A percentile compares a stretch with the other conserved stretches of the same genome.
These are phyloP conservation scores for Geotrichum citri-aurantii DNA, from an alignment of 1,139 yeast genomes.

Conservation along the genomic window DNA sequence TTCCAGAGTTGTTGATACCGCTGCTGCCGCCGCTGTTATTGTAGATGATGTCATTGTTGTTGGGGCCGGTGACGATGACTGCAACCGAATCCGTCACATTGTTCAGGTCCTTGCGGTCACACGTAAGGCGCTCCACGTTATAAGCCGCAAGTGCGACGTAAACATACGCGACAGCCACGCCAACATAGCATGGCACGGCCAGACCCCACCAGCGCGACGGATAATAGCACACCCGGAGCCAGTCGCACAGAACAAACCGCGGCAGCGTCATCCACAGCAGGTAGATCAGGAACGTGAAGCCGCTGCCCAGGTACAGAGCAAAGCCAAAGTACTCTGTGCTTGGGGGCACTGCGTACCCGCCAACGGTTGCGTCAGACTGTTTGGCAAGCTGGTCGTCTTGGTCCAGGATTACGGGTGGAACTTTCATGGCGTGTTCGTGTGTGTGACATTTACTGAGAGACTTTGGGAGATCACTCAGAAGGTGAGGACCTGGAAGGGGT, in stretches of 20 bases:
- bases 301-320: conserved; percentile 61
- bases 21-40: background rate
- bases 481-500: background rate
- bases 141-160: conserved; percentile 67
- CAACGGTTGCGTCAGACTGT: conserved; percentile 70
- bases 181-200: conserved; percentile 62
- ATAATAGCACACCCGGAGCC: conserved; percentile 58
- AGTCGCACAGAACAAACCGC: conserved; percentile 42
- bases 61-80: conserved; percentile 39
- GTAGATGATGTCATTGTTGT: background rate
- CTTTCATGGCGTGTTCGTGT: background rate
- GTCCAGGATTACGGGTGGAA: background rate
- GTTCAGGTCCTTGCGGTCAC: conserved; percentile 51
- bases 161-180: conserved; percentile 64
- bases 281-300: conserved; percentile 49
- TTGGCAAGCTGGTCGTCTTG: conserved; percentile 41
- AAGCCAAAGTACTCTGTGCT: conserved; percentile 80
- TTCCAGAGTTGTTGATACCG: too few relatives aligned
- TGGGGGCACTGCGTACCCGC: conserved; percentile 54
- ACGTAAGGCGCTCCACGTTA: conserved; percentile 68
- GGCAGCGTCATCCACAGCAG: conserved; percentile 70
- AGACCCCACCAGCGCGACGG: conserved; percentile 88
- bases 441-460: background rate
- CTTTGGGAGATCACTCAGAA: background rate
- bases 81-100: conserved; percentile 67